These are phyloP conservation scores for Podospora didyma DNA, from an alignment of 495 filamentous ascomycete genomes.

Conservation along the genomic window DNA sequence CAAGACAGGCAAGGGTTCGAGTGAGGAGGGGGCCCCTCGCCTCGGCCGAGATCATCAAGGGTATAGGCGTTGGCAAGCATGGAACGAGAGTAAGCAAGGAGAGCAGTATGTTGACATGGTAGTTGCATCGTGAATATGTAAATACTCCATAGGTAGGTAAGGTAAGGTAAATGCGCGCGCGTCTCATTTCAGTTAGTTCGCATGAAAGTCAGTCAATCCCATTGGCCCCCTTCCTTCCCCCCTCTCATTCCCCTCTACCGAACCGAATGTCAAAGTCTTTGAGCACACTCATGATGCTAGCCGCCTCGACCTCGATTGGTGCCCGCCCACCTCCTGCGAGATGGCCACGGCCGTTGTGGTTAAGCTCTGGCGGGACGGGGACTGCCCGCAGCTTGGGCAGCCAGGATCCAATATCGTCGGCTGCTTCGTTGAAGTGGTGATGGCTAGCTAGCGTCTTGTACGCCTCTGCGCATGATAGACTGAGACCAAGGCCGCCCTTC, in stretches of 20 bases:
- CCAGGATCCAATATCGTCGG: slow-evolving; percentile 70
- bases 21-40: no score
- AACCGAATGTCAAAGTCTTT: slow-evolving; percentile 81
- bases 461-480: slow-evolving; percentile 68
- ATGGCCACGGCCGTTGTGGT: slow-evolving; percentile 4
- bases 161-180: no score
- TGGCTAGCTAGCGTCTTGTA: slow-evolving; percentile 80
- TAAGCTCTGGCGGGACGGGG: slow-evolving; percentile 22
- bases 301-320: slow-evolving; percentile 78
- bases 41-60: no score
- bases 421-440: slow-evolving; percentile 72
- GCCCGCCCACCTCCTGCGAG: slow-evolving; percentile 39
- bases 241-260: slow-evolving; percentile 36
- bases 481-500: slow-evolving; percentile 21
- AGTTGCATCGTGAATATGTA: no score
- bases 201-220: no score
- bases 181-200: no score
- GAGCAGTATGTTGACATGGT: no score
- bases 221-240: not conserved
- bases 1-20: no score
- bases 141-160: no score
- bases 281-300: slow-evolving; percentile 80
- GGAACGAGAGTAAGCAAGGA: no score
- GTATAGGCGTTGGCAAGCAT: no score
- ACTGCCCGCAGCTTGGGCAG: slow-evolving; percentile 68